phyloP scores from a whole-genome alignment of 2,329 filamentous ascomycete species.

The Tolypocladium cylindrosporum region DNA sequence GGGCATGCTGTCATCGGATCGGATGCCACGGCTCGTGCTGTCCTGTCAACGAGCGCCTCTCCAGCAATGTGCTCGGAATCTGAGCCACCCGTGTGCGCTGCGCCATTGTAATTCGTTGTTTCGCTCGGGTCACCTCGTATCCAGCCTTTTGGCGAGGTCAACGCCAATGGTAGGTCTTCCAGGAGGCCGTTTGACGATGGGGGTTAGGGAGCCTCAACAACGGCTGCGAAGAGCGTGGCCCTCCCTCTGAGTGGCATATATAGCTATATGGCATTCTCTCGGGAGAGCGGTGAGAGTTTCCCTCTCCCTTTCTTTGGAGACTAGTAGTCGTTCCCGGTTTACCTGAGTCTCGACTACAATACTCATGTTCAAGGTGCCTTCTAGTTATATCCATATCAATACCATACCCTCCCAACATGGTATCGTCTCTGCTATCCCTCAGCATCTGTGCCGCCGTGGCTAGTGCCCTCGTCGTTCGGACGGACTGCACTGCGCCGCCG shows the following conservation, averaged over 20 bases:
- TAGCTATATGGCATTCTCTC: background rate
- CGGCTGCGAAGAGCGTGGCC: background rate
- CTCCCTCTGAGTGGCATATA: background rate
- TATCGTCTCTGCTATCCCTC: background rate
- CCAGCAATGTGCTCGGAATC: background rate
- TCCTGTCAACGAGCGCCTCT: background rate
- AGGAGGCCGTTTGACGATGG: background rate
- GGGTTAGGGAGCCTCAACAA: background rate
- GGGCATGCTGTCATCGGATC: background rate
- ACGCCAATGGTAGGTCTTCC: background rate
- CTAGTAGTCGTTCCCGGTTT: no score
- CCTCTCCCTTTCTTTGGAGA: background rate
- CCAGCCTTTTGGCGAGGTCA: background rate
- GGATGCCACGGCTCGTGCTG: background rate
- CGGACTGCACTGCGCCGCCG: constrained; percentile 7
- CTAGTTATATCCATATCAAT: no score
- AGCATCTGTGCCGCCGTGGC: constrained; percentile 4
- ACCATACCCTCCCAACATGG: background rate
- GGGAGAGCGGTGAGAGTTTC: background rate
- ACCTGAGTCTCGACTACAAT: background rate
- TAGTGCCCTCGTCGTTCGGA: constrained; percentile 8
- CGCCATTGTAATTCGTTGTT: background rate
- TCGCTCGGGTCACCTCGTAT: background rate
- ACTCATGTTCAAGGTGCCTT: background rate
- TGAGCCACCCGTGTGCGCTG: background rate